These are phyloP conservation scores for Neonectria magnoliae DNA, from an alignment of 2,329 filamentous ascomycete species.

Conservation along the genomic window DNA sequence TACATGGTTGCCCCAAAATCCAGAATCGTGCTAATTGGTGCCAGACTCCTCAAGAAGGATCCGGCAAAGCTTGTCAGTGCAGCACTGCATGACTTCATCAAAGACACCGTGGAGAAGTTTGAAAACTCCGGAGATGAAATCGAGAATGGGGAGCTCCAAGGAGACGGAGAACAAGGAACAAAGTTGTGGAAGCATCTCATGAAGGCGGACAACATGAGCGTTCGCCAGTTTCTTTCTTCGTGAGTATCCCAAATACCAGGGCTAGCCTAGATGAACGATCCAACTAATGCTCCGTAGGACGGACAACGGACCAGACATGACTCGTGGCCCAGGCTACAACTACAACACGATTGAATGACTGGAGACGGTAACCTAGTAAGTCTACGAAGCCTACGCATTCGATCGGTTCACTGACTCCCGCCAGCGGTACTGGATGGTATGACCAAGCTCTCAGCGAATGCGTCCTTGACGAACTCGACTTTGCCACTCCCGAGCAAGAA, in stretches of 20 bases:
- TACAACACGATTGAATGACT: conserved; percentile 39
- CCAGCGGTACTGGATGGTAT: conserved; percentile 36
- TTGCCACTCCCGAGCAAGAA: not conserved
- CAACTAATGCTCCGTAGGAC: not conserved
- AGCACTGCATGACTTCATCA: conserved; percentile 12
- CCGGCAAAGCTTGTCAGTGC: conserved; percentile 8
- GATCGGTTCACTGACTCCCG: not conserved
- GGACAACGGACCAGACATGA: not conserved
- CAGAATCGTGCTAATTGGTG: not conserved
- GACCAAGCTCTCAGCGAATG: conserved; percentile 33
- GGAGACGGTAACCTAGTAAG: conserved; percentile 34
- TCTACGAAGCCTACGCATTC: not conserved
- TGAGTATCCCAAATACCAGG: conserved; percentile 14
- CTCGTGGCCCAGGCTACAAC: conserved; percentile 18
- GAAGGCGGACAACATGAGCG: conserved; percentile 30
- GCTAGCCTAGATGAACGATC: not conserved
- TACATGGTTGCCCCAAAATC: not conserved
- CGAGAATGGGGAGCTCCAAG: not conserved
- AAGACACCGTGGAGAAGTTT: not conserved
- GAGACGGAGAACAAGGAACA: not conserved
- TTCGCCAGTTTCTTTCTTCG: conserved; percentile 34
- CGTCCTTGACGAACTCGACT: conserved; percentile 36
- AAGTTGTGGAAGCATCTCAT: conserved; percentile 25
- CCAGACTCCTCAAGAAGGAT: conserved; percentile 4
- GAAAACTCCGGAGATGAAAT: not conserved